Base-by-base conservation (phyloP, 2,329 filamentous ascomycete genomes). In the Talaromyces rugulosus region DNA sequence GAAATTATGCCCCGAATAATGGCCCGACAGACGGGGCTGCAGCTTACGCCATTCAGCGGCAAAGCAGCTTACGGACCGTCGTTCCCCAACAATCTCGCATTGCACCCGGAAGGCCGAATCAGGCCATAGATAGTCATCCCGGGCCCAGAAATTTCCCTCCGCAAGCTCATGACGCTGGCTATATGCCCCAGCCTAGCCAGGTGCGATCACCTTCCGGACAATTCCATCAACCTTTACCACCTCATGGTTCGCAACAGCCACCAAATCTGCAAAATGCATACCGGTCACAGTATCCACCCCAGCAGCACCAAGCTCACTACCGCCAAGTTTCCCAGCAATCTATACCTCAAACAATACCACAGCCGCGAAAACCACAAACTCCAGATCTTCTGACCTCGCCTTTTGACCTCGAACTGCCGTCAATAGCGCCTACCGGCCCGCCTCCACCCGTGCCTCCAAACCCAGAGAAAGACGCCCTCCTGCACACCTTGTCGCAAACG, bases 391-490 rank as follows among this genome's bases (percentile, higher is more conserved):
- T 90, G 59, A 85, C 85, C 36, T 86, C 86, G 23, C 84, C 85
- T 0, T 85, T 88, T 60, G 83, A 87, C 63, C 77, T 87, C 5
- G 80, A 84, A 27, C 75, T 87, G 4, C 83, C 84, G 11, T 79
- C 79, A 6, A 78, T 75, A 57, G 54, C 70, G 16, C 69, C 72
- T 56, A 68, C 73, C 5, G 71, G 72, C 7, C 83, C 89, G 5
- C 86, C 92, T 0, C 94, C 95, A 0, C 93, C 94, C 0, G 92
- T 97, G 34, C 94, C 95, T 0, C 93, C 92, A 0, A 99, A 99
- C 70, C 95, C 95, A 0, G 92, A 98, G 76, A 97, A 96, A 73
- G 92, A 98, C 74, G 89, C 90, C 23, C 85, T 98, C 16, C 83
- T 96, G 3, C 84, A 85, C 59, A 89, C 92, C 52, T 84, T 98